Evolutionary conservation across 2,329 filamentous ascomycete species (phyloP), one percentile per base, ranked within the genome.

Genomic region (Berkeleyomyces rouxiae): DNA sequence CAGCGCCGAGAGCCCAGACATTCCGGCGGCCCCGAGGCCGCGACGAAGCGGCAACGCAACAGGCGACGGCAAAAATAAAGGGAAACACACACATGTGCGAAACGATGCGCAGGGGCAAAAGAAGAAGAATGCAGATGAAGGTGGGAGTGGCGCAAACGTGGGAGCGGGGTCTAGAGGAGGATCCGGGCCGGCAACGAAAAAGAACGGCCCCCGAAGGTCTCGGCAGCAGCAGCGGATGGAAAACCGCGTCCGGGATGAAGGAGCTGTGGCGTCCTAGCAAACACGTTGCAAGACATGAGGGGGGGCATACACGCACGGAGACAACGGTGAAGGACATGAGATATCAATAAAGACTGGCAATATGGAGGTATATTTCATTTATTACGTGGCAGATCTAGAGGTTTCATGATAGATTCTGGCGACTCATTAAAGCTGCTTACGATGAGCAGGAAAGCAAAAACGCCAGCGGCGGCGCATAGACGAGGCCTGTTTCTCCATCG

Each of bases 401-500:
- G 5, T 55, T 55, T 55, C 49, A 55, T 55, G 13, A 55, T 37
- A 55, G 49, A 55, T 39, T 47, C 36, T n/a, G 33, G 49, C 33
- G 36, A 55, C 13, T 55, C 33, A 16, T 55, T 55, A 55, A 37
- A 55, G 43, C 13, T 39, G 23, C 10, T 55, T 55, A 13, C 49
- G 36, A 13, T 5, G 31, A 13, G 23, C 5, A 13, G 9, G 3
- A 11, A 5, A 23, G 23, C 11, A 7, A 6, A 37, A n/a, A 10
- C n/a, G 33, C 3, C 10, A 9, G 7, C 11, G 10, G 47, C 7
- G 4, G 53, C 9, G 16, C 9, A n/a, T 57, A 43, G 47, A 57
- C 49, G 60, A 61, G 60, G 60, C 60, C 60, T 61, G 47, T 57
- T 44, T 51, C 37, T 61, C 49, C 60, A 42, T 61, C 60, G 44